These are phyloP conservation scores for Erysimum cheiri DNA, from an alignment of 441 rosid genomes.

Conservation along the genomic window DNA sequence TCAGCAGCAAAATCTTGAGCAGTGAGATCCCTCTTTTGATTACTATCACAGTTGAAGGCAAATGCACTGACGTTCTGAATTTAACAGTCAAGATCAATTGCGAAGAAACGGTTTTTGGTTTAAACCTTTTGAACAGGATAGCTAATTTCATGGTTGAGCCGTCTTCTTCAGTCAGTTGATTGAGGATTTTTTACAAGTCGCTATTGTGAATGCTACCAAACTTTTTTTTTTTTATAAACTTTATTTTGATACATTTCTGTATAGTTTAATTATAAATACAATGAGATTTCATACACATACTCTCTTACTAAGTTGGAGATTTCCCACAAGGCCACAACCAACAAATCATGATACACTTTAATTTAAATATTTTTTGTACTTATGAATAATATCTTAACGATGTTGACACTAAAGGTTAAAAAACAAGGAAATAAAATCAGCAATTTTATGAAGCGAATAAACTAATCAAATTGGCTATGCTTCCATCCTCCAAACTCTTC, in stretches of 20 bases:
- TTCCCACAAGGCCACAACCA: background rate
- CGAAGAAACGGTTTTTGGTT: conserved; percentile 90
- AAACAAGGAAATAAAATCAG: conserved; percentile 6
- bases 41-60: conserved; percentile 81
- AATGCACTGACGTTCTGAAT: conserved; percentile 72
- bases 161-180: conserved; percentile 31
- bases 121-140: conserved; percentile 81
- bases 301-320: background rate
- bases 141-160: conserved; percentile 68
- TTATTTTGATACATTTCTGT: background rate
- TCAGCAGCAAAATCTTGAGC: conserved; percentile 87
- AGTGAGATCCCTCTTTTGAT: conserved; percentile 78
- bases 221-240: background rate
- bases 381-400: conserved; percentile 17
- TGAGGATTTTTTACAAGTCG: background rate
- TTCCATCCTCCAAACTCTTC: conserved; percentile 81
- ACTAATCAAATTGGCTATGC: conserved; percentile 49
- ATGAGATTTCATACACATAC: conserved; percentile 22
- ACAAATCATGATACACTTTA: conserved; percentile 8
- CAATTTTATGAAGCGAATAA: background rate
- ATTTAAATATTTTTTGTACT: background rate
- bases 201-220: conserved; percentile 19
- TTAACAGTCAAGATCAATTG: conserved; percentile 75
- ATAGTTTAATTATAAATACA: conserved; percentile 20
- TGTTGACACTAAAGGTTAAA: conserved; percentile 30